Evolutionary conservation across 2,329 filamentous ascomycete genomes (phyloP).

Genomic region (Periconia sp.): DNA sequence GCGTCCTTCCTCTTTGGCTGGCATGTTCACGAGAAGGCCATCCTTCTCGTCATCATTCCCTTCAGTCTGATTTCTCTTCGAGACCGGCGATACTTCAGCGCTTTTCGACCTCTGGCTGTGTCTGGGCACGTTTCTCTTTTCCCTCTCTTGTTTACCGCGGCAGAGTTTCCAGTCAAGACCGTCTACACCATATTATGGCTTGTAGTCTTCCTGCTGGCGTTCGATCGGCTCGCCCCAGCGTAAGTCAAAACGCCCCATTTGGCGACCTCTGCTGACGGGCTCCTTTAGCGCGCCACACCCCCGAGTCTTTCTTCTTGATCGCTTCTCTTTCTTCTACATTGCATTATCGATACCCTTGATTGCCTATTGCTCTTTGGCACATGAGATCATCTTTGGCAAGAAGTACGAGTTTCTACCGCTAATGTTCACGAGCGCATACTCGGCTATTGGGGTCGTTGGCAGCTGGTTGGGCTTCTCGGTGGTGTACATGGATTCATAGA

Average conservation of each 20-base stretch:
- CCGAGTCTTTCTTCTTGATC: constrained; percentile 89
- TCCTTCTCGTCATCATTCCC: constrained; percentile 91
- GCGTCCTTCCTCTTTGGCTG: constrained; percentile 97
- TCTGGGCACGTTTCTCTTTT: constrained; percentile 95
- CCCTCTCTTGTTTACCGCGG: constrained; percentile 87
- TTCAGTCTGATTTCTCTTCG: constrained; percentile 91
- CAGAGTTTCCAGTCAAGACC: constrained; percentile 93
- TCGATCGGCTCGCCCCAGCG: constrained; percentile 86
- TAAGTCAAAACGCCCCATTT: constrained; percentile 41
- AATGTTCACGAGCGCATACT: constrained; percentile 97
- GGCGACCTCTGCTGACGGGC: constrained; percentile 18
- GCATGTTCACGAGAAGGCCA: constrained; percentile 98
- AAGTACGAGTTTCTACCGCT: constrained; percentile 88
- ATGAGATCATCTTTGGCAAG: constrained; percentile 82
- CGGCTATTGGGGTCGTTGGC: constrained; percentile 89
- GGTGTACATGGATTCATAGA: constrained; percentile 72
- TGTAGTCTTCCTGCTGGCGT: constrained; percentile 80
- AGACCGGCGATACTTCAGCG: constrained; percentile 87
- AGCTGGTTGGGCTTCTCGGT: constrained; percentile 96
- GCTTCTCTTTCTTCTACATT: constrained; percentile 89
- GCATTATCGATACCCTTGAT: constrained; percentile 88
- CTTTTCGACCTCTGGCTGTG: constrained; percentile 89
- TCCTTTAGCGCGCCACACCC: constrained; percentile 68
- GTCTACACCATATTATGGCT: constrained; percentile 94
- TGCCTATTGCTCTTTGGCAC: constrained; percentile 83